phyloP scores from a whole-genome alignment of 1,284 basidiomycete species.

The Sanghuangporus sanghuang region DNA sequence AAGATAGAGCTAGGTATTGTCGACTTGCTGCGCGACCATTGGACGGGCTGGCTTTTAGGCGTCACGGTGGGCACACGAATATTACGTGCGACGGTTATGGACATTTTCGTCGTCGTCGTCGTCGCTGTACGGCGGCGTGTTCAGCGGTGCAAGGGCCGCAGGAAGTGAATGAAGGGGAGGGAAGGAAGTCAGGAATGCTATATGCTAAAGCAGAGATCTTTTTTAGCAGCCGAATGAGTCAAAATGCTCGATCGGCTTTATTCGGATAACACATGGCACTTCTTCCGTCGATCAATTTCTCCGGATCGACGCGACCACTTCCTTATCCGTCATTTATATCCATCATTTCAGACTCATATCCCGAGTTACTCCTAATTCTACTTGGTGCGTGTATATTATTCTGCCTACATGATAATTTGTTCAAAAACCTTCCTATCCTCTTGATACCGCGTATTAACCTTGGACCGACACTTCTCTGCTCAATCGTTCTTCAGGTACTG shows the following conservation, averaged over 20 bases:
- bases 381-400: no score
- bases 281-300: not conserved
- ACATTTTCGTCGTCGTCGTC: slow-evolving; percentile 6
- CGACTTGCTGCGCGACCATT: slow-evolving; percentile 15
- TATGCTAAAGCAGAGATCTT: not conserved
- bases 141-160: not conserved
- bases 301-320: not conserved
- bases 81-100: slow-evolving; percentile 13
- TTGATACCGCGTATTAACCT: not conserved
- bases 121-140: not conserved
- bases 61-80: slow-evolving; percentile 4
- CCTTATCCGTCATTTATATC: not conserved
- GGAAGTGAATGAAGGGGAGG: not conserved
- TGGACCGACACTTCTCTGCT: not conserved
- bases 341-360: not conserved
- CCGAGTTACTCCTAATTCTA: not conserved
- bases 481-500: slow-evolving; percentile 21
- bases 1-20: slow-evolving; percentile 45
- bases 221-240: slow-evolving; percentile 7
- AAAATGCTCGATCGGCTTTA: slow-evolving; percentile 5
- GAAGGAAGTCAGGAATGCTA: not conserved
- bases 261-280: slow-evolving; percentile 3
- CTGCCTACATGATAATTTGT: no score
- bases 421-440: no score
- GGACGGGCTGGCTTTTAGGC: slow-evolving; percentile 7